A percentile compares a stretch with the other conserved stretches of the same genome.
Conservation (phyloP, 148 eudicot genomes). For the Pouteria glomerata region DNA sequence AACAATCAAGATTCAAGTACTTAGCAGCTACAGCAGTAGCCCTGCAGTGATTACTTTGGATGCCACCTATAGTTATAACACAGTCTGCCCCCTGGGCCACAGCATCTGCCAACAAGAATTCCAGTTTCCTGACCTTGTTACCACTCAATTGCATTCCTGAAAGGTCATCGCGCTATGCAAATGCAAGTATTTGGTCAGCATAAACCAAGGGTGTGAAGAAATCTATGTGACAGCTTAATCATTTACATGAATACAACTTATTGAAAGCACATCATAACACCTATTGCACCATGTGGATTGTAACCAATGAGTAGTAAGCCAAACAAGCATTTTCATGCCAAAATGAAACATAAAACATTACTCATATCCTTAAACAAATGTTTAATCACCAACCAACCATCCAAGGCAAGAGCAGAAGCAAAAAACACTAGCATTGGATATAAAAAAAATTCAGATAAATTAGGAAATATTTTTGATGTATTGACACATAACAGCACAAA, state of each 20-base stretch:
- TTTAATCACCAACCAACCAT: too few relatives aligned
- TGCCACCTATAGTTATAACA: slow-evolving; percentile 81
- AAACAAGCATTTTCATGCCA: neutral
- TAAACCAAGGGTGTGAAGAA: slow-evolving; percentile 6
- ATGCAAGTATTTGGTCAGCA: slow-evolving; percentile 21
- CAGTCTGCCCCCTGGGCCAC: slow-evolving; percentile 89
- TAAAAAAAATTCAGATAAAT: too few relatives aligned
- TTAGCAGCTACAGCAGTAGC: slow-evolving; percentile 97
- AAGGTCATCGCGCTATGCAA: slow-evolving; percentile 90
- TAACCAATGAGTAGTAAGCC: neutral
- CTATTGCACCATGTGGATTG: neutral
- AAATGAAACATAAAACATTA: too few relatives aligned
- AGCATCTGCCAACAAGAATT: slow-evolving; percentile 94
- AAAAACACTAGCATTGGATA: too few relatives aligned
- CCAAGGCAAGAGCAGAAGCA: too few relatives aligned
- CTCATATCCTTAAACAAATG: too few relatives aligned
- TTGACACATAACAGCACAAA: too few relatives aligned
- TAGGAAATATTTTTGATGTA: too few relatives aligned
- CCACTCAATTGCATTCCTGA: slow-evolving; percentile 99
- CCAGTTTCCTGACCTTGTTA: slow-evolving; percentile 94
- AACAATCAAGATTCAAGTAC: slow-evolving; percentile 88
- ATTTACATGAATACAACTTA: neutral
- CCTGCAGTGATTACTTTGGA: slow-evolving; percentile 96
- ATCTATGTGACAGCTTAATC: neutral
- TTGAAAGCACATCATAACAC: slow-evolving; percentile 1